phyloP scores from a whole-genome alignment of 2,329 filamentous ascomycete genomes.

The Verticillium tricorpus region DNA sequence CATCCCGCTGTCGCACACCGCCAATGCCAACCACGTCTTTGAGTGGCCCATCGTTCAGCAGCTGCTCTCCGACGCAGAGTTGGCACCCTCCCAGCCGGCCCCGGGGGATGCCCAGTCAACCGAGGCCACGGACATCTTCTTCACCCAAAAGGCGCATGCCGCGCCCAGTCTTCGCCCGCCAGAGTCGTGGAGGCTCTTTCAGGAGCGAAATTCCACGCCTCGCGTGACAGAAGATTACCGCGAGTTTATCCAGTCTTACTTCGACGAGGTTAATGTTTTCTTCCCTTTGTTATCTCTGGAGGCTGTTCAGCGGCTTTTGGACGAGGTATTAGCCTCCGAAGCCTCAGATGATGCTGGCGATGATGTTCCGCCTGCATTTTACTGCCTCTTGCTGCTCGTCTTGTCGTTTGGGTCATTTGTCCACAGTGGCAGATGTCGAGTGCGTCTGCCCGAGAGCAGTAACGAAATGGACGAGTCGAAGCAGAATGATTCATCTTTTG shows the following conservation, averaged over 20 bases:
- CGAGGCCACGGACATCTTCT: slow-evolving; percentile 11
- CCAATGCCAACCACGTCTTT: slow-evolving; percentile 19
- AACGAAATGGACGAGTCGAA: neutral
- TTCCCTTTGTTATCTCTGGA: slow-evolving; percentile 9
- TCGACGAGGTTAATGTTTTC: slow-evolving; percentile 20
- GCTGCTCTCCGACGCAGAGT: slow-evolving; percentile 5
- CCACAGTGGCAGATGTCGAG: neutral
- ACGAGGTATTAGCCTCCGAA: slow-evolving; percentile 2
- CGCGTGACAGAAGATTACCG: neutral
- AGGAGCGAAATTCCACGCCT: neutral
- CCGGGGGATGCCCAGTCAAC: slow-evolving; percentile 3
- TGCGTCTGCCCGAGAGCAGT: neutral
- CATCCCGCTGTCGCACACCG: slow-evolving; percentile 16
- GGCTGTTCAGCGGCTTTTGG: neutral
- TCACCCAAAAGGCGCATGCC: neutral
- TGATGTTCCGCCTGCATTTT: slow-evolving; percentile 1
- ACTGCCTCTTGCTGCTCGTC: slow-evolving; percentile 13
- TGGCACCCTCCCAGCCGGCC: neutral
- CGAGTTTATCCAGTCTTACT: slow-evolving; percentile 16
- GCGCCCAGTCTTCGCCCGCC: neutral
- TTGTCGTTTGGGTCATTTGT: slow-evolving; percentile 12
- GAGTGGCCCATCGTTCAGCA: slow-evolving; percentile 17
- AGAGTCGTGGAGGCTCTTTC: slow-evolving; percentile 13
- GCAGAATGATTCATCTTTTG: neutral
- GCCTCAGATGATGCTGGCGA: neutral